phyloP scores from a whole-genome alignment of 441 rosid species.

The Gossypium trilobum region DNA sequence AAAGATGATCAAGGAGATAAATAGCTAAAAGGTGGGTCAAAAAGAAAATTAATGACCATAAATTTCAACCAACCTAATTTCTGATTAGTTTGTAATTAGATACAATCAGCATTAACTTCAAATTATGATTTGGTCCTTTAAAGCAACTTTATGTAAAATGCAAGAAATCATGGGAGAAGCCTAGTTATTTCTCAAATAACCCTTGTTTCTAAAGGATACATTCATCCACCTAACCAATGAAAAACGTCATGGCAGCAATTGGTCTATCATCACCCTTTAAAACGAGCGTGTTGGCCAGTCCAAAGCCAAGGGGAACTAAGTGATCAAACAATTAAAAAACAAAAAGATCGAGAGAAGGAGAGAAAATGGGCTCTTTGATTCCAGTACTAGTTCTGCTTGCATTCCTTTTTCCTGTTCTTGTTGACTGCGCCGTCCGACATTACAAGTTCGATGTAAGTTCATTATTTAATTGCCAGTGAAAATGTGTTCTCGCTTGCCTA shows the following conservation, averaged over 20 bases:
- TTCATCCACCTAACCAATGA: conserved; percentile 42
- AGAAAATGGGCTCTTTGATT: conserved; percentile 26
- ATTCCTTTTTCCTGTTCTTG: conserved; percentile 42
- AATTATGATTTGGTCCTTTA: conserved; percentile 21
- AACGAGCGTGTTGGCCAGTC: conserved; percentile 36
- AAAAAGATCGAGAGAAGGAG: neutral
- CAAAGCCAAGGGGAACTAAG: conserved; percentile 8
- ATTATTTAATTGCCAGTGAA: neutral
- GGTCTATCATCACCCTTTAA: conserved; percentile 27
- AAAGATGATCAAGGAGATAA: neutral
- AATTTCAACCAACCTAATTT: conserved; percentile 4
- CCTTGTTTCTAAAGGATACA: conserved; percentile 37
- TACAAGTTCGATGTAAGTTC: conserved; percentile 68
- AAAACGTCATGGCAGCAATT: conserved; percentile 55
- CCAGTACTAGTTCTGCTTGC: conserved; percentile 38
- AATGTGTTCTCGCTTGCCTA: too few species aligned
- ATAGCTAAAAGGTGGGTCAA: neutral
- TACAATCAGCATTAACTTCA: neutral
- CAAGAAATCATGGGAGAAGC: conserved; percentile 26
- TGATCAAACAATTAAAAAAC: neutral
- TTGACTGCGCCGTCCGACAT: conserved; percentile 50
- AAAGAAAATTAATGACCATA: neutral
- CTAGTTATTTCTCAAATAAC: conserved; percentile 20
- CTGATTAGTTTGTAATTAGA: conserved; percentile 2
- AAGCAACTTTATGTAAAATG: conserved; percentile 28